These are phyloP conservation scores for Apiotrichum porosum DNA, from an alignment of 1,284 basidiomycete species.

Conservation along the genomic window DNA sequence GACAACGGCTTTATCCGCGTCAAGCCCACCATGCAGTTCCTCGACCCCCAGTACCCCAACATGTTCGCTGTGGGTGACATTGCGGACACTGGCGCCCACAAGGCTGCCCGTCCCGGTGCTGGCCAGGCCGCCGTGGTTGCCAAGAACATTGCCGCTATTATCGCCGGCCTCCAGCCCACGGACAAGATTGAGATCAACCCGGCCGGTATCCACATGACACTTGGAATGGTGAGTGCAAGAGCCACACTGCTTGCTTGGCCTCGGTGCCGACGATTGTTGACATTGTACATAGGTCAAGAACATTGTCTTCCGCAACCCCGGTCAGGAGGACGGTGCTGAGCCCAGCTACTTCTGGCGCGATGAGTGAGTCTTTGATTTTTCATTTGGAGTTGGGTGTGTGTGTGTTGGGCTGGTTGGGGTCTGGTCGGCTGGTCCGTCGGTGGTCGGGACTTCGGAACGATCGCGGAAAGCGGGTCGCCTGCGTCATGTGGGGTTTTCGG, in stretches of 20 bases:
- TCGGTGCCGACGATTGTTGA: neutral
- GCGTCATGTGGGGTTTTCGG: too few species aligned
- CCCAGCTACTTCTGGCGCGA: conserved; percentile 14
- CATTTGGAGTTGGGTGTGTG: neutral
- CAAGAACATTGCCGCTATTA: conserved; percentile 33
- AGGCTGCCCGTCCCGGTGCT: conserved; percentile 52
- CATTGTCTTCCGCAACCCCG: conserved; percentile 22
- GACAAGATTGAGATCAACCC: conserved; percentile 6
- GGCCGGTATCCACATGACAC: conserved; percentile 19
- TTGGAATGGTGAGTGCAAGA: conserved; percentile 17
- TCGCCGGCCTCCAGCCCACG: conserved; percentile 14
- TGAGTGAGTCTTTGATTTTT: conserved; percentile 13
- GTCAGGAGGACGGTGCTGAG: conserved; percentile 3
- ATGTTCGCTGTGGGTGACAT: conserved; percentile 66
- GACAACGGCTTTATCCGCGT: conserved; percentile 41
- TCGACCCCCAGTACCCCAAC: conserved; percentile 51
- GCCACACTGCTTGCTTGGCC: neutral
- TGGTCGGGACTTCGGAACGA: too few species aligned
- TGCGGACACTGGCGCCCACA: conserved; percentile 63
- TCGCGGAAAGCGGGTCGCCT: too few species aligned
- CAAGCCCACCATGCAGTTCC: conserved; percentile 46
- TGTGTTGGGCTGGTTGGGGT: too few species aligned
- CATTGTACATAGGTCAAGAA: conserved; percentile 10
- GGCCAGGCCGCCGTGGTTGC: conserved; percentile 39
- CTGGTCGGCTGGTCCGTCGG: too few species aligned